Evolutionary conservation across 345 rosid species (phyloP).

Genomic region (Pugionium dolabratum): DNA sequence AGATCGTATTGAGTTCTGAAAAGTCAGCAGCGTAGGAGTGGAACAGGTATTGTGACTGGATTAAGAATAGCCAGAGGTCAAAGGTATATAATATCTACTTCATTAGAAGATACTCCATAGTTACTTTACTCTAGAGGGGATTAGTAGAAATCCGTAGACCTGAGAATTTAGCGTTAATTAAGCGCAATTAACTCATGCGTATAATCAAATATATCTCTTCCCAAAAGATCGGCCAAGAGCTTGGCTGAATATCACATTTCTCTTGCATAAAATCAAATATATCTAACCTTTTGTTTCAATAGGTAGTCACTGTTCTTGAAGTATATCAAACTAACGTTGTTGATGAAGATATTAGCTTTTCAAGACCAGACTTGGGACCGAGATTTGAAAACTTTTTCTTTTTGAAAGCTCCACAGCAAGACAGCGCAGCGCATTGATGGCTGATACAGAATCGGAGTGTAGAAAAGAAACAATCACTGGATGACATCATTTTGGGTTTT

Average conservation of each 20-base stretch:
- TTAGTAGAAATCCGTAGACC: too few relatives aligned
- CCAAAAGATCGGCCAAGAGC: too few relatives aligned
- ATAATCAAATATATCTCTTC: too few relatives aligned
- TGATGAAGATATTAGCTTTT: conserved; percentile 4
- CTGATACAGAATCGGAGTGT: not conserved
- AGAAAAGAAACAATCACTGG: not conserved
- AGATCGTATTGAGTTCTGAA: conserved; percentile 47
- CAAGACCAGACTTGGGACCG: not conserved
- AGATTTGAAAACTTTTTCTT: not conserved
- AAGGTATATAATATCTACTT: not conserved
- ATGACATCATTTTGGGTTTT: not conserved
- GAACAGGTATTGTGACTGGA: not conserved
- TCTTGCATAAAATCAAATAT: too few relatives aligned
- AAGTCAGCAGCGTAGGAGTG: conserved; percentile 18
- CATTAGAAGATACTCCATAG: not conserved
- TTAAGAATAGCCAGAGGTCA: not conserved
- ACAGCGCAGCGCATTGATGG: not conserved
- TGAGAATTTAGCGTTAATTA: too few relatives aligned
- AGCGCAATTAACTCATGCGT: too few relatives aligned
- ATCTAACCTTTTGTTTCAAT: not conserved
- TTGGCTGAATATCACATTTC: too few relatives aligned
- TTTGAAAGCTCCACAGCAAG: not conserved
- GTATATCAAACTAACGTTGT: too few relatives aligned
- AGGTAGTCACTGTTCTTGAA: not conserved
- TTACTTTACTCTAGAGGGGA: conserved; percentile 2